Evolutionary conservation across 2,329 filamentous ascomycete species (phyloP), one percentile per base, ranked within the genome.

Genomic region (Lachnellula suecica): DNA sequence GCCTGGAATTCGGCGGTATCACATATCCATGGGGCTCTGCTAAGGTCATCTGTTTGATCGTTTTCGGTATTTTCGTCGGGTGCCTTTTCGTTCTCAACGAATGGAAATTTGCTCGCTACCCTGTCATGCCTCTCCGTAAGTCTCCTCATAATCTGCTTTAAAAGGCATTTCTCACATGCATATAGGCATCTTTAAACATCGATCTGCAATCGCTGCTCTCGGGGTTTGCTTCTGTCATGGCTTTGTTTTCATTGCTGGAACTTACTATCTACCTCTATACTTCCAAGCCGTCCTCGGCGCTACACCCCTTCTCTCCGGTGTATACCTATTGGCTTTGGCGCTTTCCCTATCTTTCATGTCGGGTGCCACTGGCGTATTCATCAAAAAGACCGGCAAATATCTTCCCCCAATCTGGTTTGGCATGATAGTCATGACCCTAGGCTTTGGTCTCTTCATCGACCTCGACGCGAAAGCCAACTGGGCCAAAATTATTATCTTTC

Each of bases 1-100:
- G 91, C 0, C 81, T 96, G 10, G 87, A 95, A 65, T 90, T 93
- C 56, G 92, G 91, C 49, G 91, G 90, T 44, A 81, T 91, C 47
- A 77, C 78, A 20, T 83, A 82, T 58, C 87, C 91, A 1, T 91
- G 66, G 67, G 35, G 44, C 20, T 68, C 66, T 10, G 57, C 60
- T 4, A 64, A 50, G 6, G 66, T 68, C 3, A 59, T 68, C 38
- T 67, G 65, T 52, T 46, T 68, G 81, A 85, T 47, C 84, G 89
- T 47, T 76, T 89, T 40, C 79, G 87, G 45, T 79, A 65, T 82
- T 22, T 51, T 88, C 24, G 72, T 79, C 4, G 78, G 89, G 2
- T 50, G 56, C 2, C 52, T 67, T 4, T 96, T 96, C 69, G 72
- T 86, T 58, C 43, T 90, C 20, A 83, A 87, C 62, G 91, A 96